These are phyloP conservation scores for Penicillium sp. DNA, from an alignment of 2,329 filamentous ascomycete species.

Conservation along the genomic window DNA sequence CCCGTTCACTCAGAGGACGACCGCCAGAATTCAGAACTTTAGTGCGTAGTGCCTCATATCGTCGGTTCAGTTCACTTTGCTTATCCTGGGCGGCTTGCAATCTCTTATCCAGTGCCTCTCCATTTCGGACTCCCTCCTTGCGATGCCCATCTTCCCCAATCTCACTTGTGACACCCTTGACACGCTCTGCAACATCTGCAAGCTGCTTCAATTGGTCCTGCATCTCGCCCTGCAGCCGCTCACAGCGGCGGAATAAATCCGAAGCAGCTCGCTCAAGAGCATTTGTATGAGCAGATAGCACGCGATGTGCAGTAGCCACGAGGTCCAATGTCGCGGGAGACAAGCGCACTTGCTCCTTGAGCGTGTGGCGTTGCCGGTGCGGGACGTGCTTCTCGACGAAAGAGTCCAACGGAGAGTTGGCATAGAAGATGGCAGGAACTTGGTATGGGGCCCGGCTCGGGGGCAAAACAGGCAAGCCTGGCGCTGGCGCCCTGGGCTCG, in stretches of 20 bases:
- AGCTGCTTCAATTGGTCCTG: conserved; percentile 46
- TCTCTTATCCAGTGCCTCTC: conserved; percentile 38
- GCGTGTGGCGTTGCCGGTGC: conserved; percentile 40
- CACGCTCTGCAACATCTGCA: conserved; percentile 44
- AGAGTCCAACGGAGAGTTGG: conserved; percentile 34
- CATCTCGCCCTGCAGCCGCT: conserved; percentile 47
- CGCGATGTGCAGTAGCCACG: conserved; percentile 47
- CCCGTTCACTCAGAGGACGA: conserved; percentile 45
- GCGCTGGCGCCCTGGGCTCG: conserved; percentile 21
- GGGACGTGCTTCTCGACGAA: conserved; percentile 44
- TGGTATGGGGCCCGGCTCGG: conserved; percentile 43
- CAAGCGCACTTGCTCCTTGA: conserved; percentile 46
- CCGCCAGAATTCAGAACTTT: conserved; percentile 44
- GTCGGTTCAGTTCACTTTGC: conserved; percentile 39
- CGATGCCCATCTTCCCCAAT: conserved; percentile 35
- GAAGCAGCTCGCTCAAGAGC: conserved; percentile 47
- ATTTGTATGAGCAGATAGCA: conserved; percentile 46
- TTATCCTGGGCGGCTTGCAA: conserved; percentile 38
- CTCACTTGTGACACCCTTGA: conserved; percentile 42
- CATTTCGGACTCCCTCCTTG: conserved; percentile 30
- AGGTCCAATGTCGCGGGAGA: conserved; percentile 49
- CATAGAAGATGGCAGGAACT: conserved; percentile 40
- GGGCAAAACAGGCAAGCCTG: conserved; percentile 25
- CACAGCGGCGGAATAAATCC: conserved; percentile 52
- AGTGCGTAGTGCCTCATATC: conserved; percentile 45